These are phyloP conservation scores for Plasmodium adleri DNA, from an alignment of 169 alveolate genomes.

Conservation along the genomic window DNA sequence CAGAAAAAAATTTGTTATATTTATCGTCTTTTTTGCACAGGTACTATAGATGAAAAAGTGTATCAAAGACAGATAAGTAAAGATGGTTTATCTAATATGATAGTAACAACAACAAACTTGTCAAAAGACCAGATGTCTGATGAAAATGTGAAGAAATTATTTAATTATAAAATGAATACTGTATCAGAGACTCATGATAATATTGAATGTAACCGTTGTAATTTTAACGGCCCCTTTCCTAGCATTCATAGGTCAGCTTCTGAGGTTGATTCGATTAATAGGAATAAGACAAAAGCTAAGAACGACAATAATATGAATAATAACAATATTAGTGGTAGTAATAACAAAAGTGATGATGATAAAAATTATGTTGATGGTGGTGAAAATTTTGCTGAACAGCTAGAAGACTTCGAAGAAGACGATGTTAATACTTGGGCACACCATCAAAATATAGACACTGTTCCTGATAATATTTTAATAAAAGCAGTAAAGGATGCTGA, in stretches of 20 bases:
- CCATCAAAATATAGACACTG: conserved; percentile 81
- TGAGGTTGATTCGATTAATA: no score
- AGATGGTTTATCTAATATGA: conserved; percentile 90
- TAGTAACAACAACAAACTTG: conserved; percentile 84
- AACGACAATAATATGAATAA: no score
- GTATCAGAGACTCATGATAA: conserved; percentile 89
- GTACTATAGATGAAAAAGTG: conserved; percentile 98
- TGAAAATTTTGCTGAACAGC: conserved; percentile 74
- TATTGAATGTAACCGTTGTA: conserved; percentile 85
- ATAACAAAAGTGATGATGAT: no score
- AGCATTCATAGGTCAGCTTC: no score
- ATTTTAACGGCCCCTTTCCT: no score
- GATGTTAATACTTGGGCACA: conserved; percentile 87
- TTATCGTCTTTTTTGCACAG: conserved; percentile 96
- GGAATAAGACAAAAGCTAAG: no score
- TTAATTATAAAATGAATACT: conserved; percentile 82
- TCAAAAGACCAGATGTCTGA: conserved; percentile 85
- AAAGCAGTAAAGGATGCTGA: conserved; percentile 76
- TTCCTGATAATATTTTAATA: conserved; percentile 80
- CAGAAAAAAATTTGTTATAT: conserved; percentile 96
- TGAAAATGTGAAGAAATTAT: conserved; percentile 86
- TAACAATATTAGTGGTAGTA: no score
- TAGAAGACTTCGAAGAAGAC: conserved; percentile 74
- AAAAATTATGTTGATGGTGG: conserved; percentile 12
- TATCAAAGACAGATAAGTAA: conserved; percentile 89